Base-by-base conservation (phyloP, 352 stramenopile genomes). In the Phytophthora tubulina region DNA sequence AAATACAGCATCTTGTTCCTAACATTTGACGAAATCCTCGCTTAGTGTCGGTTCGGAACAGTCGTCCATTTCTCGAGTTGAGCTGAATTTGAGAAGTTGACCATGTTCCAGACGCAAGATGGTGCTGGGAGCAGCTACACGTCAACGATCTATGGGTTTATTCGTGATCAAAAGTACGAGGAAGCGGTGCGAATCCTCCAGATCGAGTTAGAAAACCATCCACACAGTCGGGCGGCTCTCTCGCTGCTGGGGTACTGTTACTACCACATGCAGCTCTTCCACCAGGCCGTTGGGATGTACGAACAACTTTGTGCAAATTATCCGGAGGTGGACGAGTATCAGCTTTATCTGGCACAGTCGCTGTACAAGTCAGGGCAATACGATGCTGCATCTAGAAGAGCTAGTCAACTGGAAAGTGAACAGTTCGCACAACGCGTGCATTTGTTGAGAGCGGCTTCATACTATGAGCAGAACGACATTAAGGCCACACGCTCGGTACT, bases 181-280 rank as follows among this genome's bases (percentile, higher is more conserved):
- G 94, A 98, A 72, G 97, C 97, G 9, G 93, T 98, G 64, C 78
- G 91, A 35, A 88, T 99, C 39, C 84, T 99, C 39, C 92, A 89
- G 72, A 95, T 96, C 61, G 90, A 98, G 67, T 78, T 98, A 32
- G 91, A 98, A 73, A 97, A 97, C 69, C 97, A 99, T 67, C 88
- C 97, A 50, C 86, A 96, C 66, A 98, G 85, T 73, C 85, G 97
- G 35, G 92, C 97, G 6, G 90, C 93, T 17, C 77, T 99, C 13
- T 99, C 95, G 30, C 78, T 99, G 21, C 81, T 99, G n/a, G 97
- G 91, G n/a, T 99, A 99, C 78, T 99, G 96, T 82, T 98, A 97
- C 80, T 99, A 99, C 81, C 92, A 99, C 75, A 82, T 98, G 75
- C 88, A 98, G 77, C 96, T 99, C 73, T 99, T 96, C 75, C 71